Percentiles rank a stretch among this genome's conserved stretches.
These are phyloP conservation scores for Sporothrix protearum DNA, from an alignment of 2,329 filamentous ascomycete species.

Conservation along the genomic window DNA sequence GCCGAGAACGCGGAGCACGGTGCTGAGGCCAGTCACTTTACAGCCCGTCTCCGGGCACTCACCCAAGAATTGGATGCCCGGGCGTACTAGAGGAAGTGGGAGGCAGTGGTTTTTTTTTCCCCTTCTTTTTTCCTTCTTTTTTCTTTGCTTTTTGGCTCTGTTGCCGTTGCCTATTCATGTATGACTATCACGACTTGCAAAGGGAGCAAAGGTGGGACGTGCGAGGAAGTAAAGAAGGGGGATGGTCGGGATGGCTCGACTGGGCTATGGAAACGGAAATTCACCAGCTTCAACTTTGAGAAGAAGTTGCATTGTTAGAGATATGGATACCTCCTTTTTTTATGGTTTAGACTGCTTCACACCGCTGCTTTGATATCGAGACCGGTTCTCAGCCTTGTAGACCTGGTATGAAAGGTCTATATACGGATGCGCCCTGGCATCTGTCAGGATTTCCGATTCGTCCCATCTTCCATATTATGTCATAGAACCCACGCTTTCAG, in stretches of 20 bases:
- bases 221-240: background rate
- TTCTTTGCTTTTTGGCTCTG: background rate
- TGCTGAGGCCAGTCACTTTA: constrained; percentile 34
- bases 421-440: constrained; percentile 47
- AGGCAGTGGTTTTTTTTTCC: too few species aligned
- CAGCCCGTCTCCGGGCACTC: constrained; percentile 41
- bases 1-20: constrained; percentile 37
- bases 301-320: background rate
- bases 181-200: background rate
- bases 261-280: too few species aligned
- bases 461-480: background rate
- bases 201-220: background rate
- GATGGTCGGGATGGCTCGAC: background rate
- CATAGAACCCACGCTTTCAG: constrained; percentile 56
- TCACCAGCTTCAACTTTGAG: background rate
- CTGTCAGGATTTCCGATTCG: constrained; percentile 21
- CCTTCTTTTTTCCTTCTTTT: too few species aligned
- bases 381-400: constrained; percentile 47
- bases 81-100: background rate
- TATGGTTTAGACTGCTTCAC: background rate
- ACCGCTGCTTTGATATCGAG: background rate
- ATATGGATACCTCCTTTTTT: constrained; percentile 9
- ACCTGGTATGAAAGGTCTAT: constrained; percentile 51
- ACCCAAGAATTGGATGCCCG: constrained; percentile 39
- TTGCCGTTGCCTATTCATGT: background rate